Conservation (phyloP, 495 filamentous ascomycete genomes). For the Podospora australis region DNA sequence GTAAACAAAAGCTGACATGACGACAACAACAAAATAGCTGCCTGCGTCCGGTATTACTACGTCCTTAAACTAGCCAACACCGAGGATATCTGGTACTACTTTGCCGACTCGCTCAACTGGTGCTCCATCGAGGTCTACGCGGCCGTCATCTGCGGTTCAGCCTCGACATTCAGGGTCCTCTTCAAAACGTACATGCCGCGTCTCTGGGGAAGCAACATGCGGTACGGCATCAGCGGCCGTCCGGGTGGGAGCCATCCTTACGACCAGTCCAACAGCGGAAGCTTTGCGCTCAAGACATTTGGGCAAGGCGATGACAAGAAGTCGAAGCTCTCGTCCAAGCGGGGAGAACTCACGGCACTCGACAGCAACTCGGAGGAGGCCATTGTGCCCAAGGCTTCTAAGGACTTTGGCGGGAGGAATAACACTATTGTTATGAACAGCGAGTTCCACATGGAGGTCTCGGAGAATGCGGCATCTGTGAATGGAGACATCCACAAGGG, state of each 20-base stretch:
- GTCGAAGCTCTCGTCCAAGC: neutral
- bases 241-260: neutral
- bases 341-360: neutral
- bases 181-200: neutral
- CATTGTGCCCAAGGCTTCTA: neutral
- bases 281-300: constrained; percentile 1
- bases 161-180: constrained; percentile 6
- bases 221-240: neutral
- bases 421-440: neutral
- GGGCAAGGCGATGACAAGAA: neutral
- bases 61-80: constrained; percentile 7
- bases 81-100: constrained; percentile 15
- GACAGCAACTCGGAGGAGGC: constrained; percentile 4
- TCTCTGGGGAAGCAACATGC: neutral
- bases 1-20: neutral
- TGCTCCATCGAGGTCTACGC: constrained; percentile 4
- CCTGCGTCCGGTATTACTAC: constrained; percentile 4
- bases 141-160: constrained; percentile 1
- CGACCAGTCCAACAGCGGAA: neutral
- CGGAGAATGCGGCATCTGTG: neutral
- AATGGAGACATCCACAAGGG: neutral
- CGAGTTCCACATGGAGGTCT: constrained; percentile 2
- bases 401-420: neutral
- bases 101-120: constrained; percentile 7
- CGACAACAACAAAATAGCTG: constrained; percentile 5